Base-by-base conservation (phyloP, 1,139 yeast genomes). In the Yamadazyma jaroonii region DNA sequence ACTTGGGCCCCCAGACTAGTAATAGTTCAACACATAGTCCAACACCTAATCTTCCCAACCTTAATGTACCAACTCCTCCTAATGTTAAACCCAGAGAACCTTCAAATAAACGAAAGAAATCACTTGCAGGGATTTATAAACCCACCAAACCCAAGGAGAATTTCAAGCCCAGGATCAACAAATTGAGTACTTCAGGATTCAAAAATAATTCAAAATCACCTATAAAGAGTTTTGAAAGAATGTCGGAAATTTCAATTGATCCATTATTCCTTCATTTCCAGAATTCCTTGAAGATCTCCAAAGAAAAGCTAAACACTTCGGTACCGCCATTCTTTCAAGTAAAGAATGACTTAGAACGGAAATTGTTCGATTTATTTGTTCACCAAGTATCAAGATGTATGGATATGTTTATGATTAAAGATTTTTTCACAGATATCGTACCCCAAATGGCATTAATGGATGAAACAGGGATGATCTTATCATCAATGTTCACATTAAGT, bases 101-200 rank as follows among this genome's bases (percentile, higher is more conserved):
- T n/a, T n/a, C n/a, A n/a, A 32, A 14, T 25, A 32, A 28, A 17
- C 6, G 8, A 25, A 9, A 17, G 23, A 23, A 15, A 25, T 3
- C 29, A 8, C 11, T 14, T 14, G 13, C 32, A 6, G 22, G 32
- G 38, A 47, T 41, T 36, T 66, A 57, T 51, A 62, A 62, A 39
- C 73, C 73, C 6, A 60, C 54, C 6, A 61, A 59, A 32, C 64
- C 72, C 9, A 67, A 67, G 42, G 54, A 55, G 41, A 66, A 66
- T 45, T 50, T 61, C 11, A 56, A 59, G 26, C 73, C 73, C 1
- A 48, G 70, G 22, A 66, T 67, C 41, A 56, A 64, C 44, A 64
- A 63, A 41, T 52, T 66, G 21, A 50, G 46, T 34, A 44, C 44
- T 11, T 15, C 32, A 7, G 28, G 38, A 33, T 24, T 25, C 15